Conservation (phyloP, 306 rosid species). For the Vigna nakashimae region DNA sequence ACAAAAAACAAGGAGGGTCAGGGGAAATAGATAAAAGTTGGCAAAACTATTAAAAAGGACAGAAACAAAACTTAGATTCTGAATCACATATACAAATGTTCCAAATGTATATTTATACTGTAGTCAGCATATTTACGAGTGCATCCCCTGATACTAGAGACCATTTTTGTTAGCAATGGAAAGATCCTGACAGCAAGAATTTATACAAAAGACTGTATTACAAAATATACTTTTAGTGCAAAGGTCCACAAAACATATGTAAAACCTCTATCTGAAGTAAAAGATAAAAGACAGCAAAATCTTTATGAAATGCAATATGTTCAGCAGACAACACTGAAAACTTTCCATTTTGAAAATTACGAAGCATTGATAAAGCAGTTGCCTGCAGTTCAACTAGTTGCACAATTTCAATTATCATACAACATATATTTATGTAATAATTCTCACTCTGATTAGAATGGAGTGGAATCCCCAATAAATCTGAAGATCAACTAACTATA, state of each 20-base stretch:
- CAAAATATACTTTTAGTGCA: constrained; percentile 4
- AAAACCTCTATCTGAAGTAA: neutral
- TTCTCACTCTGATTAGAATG: neutral
- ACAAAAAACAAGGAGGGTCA: constrained; percentile 26
- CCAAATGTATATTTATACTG: neutral
- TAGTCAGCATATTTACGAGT: neutral
- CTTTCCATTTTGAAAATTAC: neutral
- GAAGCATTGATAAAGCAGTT: constrained; percentile 20
- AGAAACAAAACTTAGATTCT: constrained; percentile 20
- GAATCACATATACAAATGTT: neutral
- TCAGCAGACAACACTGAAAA: neutral
- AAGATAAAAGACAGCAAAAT: neutral
- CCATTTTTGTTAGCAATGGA: neutral
- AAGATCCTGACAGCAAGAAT: neutral
- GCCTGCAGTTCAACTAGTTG: constrained; percentile 1
- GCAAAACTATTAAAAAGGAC: neutral
- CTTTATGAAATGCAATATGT: neutral
- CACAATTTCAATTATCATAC: constrained; percentile 18
- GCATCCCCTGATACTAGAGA: constrained; percentile 7
- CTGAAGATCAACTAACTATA: neutral
- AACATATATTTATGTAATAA: neutral
- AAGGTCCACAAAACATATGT: neutral
- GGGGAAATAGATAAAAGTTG: neutral
- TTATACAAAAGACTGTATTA: neutral
- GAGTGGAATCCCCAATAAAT: neutral